These are phyloP conservation scores for Geotrichum fermentans DNA, from an alignment of 1,139 yeast species.

Conservation along the genomic window DNA sequence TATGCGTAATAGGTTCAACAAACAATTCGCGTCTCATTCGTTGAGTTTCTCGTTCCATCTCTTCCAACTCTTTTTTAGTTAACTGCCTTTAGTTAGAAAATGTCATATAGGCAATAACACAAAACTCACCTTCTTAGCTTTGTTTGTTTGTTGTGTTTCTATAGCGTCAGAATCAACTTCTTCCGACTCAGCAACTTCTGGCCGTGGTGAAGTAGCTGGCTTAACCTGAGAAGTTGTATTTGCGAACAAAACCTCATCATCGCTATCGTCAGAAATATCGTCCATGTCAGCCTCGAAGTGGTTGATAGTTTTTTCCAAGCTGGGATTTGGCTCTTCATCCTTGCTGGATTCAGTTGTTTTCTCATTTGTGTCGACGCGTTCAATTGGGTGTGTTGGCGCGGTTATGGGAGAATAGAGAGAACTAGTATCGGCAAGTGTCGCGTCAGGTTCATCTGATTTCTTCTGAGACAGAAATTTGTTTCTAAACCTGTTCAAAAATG, in stretches of 20 bases:
- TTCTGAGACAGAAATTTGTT: conserved; percentile 1
- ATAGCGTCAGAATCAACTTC: not conserved
- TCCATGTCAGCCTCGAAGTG: not conserved
- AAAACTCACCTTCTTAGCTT: not conserved
- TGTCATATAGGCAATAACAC: too few relatives aligned
- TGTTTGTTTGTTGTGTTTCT: not conserved
- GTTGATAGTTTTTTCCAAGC: not conserved
- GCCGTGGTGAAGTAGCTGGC: too few relatives aligned
- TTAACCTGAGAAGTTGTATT: not conserved
- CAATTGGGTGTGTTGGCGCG: not conserved
- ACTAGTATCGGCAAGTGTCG: too few relatives aligned
- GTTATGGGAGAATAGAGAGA: too few relatives aligned
- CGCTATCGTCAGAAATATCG: not conserved
- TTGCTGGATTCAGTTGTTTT: too few relatives aligned
- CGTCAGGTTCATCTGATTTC: too few relatives aligned
- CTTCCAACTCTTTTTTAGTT: conserved; percentile 33
- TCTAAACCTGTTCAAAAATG: conserved; percentile 15
- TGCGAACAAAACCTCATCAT: not conserved
- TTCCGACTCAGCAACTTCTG: not conserved
- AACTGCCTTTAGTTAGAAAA: too few relatives aligned
- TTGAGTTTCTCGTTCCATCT: conserved; percentile 34
- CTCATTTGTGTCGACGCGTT: too few relatives aligned
- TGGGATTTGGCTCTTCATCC: not conserved
- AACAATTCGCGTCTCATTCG: conserved; percentile 31
- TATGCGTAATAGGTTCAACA: conserved; percentile 30